Conservation (phyloP, 306 rosid genomes). For the Astragalus glycyphyllos region DNA sequence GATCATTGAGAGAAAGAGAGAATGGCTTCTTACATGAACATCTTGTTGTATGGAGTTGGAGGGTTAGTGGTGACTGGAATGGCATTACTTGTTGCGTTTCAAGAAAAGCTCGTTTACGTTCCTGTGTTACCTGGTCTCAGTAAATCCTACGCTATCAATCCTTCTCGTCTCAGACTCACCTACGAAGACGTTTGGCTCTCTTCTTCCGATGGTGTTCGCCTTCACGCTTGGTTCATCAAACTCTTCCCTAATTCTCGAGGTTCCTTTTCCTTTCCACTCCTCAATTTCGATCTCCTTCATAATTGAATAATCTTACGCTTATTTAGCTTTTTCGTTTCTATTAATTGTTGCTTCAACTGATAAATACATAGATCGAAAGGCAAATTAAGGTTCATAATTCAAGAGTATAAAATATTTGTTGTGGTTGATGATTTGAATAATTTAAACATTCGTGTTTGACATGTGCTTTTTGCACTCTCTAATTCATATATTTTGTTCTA, state of each 20-base stretch:
- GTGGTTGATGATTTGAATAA: slow-evolving; percentile 24
- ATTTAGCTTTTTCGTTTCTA: background rate
- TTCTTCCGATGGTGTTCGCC: slow-evolving; percentile 91
- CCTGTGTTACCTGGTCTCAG: slow-evolving; percentile 91
- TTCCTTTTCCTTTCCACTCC: slow-evolving; percentile 39
- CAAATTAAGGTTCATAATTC: background rate
- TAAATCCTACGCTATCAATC: slow-evolving; percentile 81
- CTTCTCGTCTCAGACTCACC: slow-evolving; percentile 79
- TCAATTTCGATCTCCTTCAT: background rate
- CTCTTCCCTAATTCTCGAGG: slow-evolving; percentile 91
- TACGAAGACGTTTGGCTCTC: slow-evolving; percentile 92
- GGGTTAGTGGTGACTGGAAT: slow-evolving; percentile 85
- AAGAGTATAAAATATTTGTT: slow-evolving; percentile 2
- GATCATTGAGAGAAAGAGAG: background rate
- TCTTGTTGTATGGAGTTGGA: slow-evolving; percentile 84
- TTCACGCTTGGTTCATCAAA: slow-evolving; percentile 98
- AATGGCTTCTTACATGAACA: slow-evolving; percentile 80
- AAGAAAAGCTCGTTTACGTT: slow-evolving; percentile 90
- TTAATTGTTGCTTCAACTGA: slow-evolving; percentile 10
- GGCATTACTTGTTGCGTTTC: slow-evolving; percentile 92
- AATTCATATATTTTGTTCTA: slow-evolving; percentile 35
- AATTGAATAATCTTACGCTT: background rate
- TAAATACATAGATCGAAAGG: slow-evolving; percentile 13
- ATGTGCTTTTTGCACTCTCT: slow-evolving; percentile 13
- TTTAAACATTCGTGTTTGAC: background rate